A percentile compares a stretch with the other conserved stretches of the same genome.
Evolutionary conservation across 2,329 filamentous ascomycete genomes (phyloP).

Genomic region (Botrytis paeoniae): DNA sequence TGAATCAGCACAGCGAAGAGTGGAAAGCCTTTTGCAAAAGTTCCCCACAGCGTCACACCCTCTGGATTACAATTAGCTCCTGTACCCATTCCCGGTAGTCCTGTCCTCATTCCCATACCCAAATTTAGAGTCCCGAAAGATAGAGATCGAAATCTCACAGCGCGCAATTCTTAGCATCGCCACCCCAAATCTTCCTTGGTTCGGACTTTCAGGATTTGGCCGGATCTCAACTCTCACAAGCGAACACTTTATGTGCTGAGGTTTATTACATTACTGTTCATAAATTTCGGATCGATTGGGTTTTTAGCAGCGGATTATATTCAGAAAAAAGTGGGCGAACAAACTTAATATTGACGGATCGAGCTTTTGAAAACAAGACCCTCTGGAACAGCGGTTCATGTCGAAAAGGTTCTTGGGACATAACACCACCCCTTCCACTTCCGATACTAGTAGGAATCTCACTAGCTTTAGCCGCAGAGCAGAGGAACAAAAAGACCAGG

Average conservation of each 20-base stretch:
- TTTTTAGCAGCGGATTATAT: not conserved
- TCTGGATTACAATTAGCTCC: not conserved
- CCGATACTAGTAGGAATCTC: slow-evolving; percentile 14
- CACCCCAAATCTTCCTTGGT: slow-evolving; percentile 15
- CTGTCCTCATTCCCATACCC: slow-evolving; percentile 11
- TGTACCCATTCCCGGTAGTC: not conserved
- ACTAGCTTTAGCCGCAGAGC: slow-evolving; percentile 19
- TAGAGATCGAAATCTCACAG: slow-evolving; percentile 9
- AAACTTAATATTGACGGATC: not conserved
- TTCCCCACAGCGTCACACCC: slow-evolving; percentile 13
- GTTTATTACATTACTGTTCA: not conserved
- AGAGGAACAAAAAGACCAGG: slow-evolving; percentile 31
- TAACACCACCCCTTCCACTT: slow-evolving; percentile 3
- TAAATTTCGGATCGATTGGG: not conserved
- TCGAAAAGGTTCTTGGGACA: slow-evolving; percentile 32
- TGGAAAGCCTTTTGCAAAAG: slow-evolving; percentile 4
- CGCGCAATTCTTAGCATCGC: slow-evolving; percentile 13
- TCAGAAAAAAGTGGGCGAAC: not conserved
- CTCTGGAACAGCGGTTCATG: slow-evolving; percentile 26
- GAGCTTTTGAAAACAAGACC: slow-evolving; percentile 1
- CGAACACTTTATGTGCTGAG: not conserved
- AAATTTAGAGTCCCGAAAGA: slow-evolving; percentile 16
- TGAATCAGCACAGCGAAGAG: slow-evolving; percentile 9
- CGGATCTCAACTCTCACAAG: slow-evolving; percentile 10
- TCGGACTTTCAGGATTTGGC: slow-evolving; percentile 15